phyloP scores from a whole-genome alignment of 225 moss, liverwort and hornwort species.

The Marchantia paleacea region DNA sequence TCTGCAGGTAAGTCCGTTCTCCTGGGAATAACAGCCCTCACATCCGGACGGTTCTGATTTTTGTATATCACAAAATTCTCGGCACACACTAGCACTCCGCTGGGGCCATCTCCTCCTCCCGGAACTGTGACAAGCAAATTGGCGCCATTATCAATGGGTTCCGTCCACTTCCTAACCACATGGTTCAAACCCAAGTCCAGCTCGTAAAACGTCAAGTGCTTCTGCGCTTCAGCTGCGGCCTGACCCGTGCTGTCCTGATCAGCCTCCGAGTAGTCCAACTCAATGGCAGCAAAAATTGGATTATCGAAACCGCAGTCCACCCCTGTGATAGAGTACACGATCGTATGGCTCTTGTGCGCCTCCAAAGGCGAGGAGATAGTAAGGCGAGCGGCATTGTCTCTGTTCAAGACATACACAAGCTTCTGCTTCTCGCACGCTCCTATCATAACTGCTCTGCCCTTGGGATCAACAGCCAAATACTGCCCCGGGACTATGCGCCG shows the following conservation, averaged over 20 bases:
- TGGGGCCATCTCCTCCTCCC: slow-evolving; percentile 94
- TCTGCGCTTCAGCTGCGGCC: slow-evolving; percentile 93
- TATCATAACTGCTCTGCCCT: slow-evolving; percentile 96
- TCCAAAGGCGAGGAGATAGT: slow-evolving; percentile 84
- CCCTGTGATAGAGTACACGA: slow-evolving; percentile 90
- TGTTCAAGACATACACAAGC: slow-evolving; percentile 92
- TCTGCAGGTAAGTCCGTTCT: slow-evolving; percentile 89
- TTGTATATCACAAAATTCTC: slow-evolving; percentile 99
- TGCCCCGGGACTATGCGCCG: slow-evolving; percentile 98
- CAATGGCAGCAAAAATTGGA: slow-evolving; percentile 97
- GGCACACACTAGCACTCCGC: slow-evolving; percentile 95
- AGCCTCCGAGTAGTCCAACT: slow-evolving; percentile 91
- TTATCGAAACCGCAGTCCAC: slow-evolving; percentile 99
- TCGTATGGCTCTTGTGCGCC: slow-evolving; percentile 96
- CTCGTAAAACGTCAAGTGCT: slow-evolving; percentile 97
- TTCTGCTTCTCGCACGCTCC: slow-evolving; percentile 99
- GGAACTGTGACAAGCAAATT: slow-evolving; percentile 96
- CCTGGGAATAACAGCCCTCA: slow-evolving; percentile 90
- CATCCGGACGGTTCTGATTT: slow-evolving; percentile 89
- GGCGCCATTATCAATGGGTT: slow-evolving; percentile 93
- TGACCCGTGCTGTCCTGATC: slow-evolving; percentile 97
- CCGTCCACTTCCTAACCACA: slow-evolving; percentile 97
- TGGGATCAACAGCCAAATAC: slow-evolving; percentile 94
- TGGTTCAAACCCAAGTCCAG: slow-evolving; percentile 95
- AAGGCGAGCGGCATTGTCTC: slow-evolving; percentile 92